These are phyloP conservation scores for Ceratorhiza oryzae-sativae DNA, from an alignment of 1,284 basidiomycete genomes.

Conservation along the genomic window DNA sequence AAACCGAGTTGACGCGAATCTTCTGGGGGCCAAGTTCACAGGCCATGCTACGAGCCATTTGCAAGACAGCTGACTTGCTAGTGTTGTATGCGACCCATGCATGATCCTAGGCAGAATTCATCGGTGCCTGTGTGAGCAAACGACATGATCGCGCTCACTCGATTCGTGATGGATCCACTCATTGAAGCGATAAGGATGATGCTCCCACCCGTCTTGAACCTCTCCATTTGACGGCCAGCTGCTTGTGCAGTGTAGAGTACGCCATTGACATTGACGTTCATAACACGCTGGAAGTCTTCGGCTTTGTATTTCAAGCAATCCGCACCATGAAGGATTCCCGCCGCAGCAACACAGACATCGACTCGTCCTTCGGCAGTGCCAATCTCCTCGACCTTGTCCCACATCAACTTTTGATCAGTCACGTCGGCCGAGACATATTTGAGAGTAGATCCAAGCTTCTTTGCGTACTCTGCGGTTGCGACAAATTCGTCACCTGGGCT, in stretches of 20 bases:
- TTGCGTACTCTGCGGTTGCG: slow-evolving; percentile 62
- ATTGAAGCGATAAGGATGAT: slow-evolving; percentile 87
- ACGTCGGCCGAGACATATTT: slow-evolving; percentile 73
- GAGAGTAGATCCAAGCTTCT: slow-evolving; percentile 56
- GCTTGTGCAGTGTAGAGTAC: slow-evolving; percentile 81
- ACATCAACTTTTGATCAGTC: slow-evolving; percentile 64
- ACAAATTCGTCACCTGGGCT: slow-evolving; percentile 73
- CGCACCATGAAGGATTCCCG: slow-evolving; percentile 72
- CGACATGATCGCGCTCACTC: neutral
- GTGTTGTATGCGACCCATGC: slow-evolving; percentile 54
- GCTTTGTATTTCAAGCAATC: slow-evolving; percentile 75
- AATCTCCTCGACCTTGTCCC: slow-evolving; percentile 64
- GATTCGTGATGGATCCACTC: slow-evolving; percentile 71
- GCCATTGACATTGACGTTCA: slow-evolving; percentile 78
- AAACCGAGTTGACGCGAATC: slow-evolving; percentile 50
- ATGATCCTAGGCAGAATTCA: slow-evolving; percentile 40
- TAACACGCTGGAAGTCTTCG: slow-evolving; percentile 73
- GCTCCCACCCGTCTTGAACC: slow-evolving; percentile 75
- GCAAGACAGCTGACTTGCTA: slow-evolving; percentile 53
- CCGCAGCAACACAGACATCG: slow-evolving; percentile 78
- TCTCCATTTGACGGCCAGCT: slow-evolving; percentile 76
- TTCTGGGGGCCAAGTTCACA: slow-evolving; percentile 52
- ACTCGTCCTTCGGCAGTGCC: slow-evolving; percentile 69
- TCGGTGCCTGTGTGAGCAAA: neutral
- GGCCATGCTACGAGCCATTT: slow-evolving; percentile 54